Evolutionary conservation across 1,139 yeast genomes (phyloP).

Genomic region (Yamadazyma atmosphaerica): DNA sequence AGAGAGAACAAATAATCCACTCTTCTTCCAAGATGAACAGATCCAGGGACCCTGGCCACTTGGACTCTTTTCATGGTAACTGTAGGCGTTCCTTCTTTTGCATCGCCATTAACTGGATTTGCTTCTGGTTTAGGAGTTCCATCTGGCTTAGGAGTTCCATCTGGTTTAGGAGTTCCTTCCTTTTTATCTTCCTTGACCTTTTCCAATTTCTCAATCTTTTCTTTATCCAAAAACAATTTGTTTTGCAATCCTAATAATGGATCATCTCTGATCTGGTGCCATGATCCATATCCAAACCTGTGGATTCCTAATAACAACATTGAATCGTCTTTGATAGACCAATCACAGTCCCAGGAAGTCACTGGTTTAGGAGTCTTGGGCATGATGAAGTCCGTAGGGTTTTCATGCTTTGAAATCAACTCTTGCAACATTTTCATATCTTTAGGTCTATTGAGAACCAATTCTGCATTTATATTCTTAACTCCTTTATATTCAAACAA

Average conservation of each 20-base stretch:
- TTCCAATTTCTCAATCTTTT: conserved; percentile 13
- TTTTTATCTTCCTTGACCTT: conserved; percentile 12
- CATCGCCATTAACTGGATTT: conserved; percentile 35
- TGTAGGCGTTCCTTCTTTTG: not conserved
- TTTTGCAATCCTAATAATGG: conserved; percentile 87
- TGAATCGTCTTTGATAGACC: conserved; percentile 84
- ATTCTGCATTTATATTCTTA: conserved; percentile 87
- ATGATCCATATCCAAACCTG: conserved; percentile 94
- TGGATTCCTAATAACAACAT: conserved; percentile 83
- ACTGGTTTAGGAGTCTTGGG: conserved; percentile 73
- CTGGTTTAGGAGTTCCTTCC: conserved; percentile 22
- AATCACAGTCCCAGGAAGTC: conserved; percentile 86
- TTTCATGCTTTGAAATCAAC: conserved; percentile 44
- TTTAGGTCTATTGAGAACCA: conserved; percentile 75
- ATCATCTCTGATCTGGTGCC: conserved; percentile 94
- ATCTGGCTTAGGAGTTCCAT: conserved; percentile 37
- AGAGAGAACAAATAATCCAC: conserved; percentile 81
- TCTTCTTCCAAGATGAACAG: conserved; percentile 93
- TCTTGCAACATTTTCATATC: conserved; percentile 71
- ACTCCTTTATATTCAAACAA: conserved; percentile 88
- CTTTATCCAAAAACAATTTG: conserved; percentile 65
- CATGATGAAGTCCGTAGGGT: conserved; percentile 58
- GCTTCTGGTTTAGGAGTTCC: conserved; percentile 22
- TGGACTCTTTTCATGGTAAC: conserved; percentile 8
- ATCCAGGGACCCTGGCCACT: conserved; percentile 69